phyloP scores from a whole-genome alignment of 1,284 basidiomycete species.

The Puccinia novopanici region DNA sequence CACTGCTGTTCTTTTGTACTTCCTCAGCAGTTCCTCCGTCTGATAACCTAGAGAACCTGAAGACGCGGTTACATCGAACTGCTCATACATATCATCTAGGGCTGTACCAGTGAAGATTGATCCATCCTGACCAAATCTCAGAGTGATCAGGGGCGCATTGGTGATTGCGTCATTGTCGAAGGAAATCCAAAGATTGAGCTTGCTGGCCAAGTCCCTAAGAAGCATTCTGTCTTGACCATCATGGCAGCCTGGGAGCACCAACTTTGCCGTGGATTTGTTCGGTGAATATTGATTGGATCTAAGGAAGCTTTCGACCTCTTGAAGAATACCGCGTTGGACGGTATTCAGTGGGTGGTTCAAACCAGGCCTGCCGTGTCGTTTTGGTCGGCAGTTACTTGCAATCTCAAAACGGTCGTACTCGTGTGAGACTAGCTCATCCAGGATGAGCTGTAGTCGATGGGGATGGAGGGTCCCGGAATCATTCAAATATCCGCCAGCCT shows the following conservation, averaged over 20 bases:
- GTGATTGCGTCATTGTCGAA: conserved; percentile 81
- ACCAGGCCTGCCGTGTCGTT: conserved; percentile 57
- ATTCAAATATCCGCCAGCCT: conserved; percentile 82
- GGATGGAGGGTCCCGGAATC: conserved; percentile 82
- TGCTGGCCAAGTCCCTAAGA: conserved; percentile 71
- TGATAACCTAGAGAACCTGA: background rate
- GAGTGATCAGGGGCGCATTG: conserved; percentile 51
- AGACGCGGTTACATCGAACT: conserved; percentile 61
- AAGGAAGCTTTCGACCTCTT: conserved; percentile 74
- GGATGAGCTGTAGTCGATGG: conserved; percentile 76
- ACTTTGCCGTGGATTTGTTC: conserved; percentile 59
- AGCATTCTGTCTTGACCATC: conserved; percentile 68
- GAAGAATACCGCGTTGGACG: conserved; percentile 74
- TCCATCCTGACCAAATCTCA: conserved; percentile 51
- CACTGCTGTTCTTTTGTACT: background rate
- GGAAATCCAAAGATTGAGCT: conserved; percentile 72
- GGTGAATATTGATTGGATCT: conserved; percentile 51
- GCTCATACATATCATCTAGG: conserved; percentile 60
- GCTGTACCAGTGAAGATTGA: conserved; percentile 55
- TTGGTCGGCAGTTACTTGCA: conserved; percentile 74
- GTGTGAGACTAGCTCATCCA: conserved; percentile 80
- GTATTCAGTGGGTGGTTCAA: conserved; percentile 54
- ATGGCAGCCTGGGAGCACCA: conserved; percentile 26
- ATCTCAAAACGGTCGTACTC: conserved; percentile 87
- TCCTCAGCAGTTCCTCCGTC: background rate